Evolutionary conservation across 176 grass and related monocot species (phyloP).

Genomic region (Echinochloa phyllopogon): DNA sequence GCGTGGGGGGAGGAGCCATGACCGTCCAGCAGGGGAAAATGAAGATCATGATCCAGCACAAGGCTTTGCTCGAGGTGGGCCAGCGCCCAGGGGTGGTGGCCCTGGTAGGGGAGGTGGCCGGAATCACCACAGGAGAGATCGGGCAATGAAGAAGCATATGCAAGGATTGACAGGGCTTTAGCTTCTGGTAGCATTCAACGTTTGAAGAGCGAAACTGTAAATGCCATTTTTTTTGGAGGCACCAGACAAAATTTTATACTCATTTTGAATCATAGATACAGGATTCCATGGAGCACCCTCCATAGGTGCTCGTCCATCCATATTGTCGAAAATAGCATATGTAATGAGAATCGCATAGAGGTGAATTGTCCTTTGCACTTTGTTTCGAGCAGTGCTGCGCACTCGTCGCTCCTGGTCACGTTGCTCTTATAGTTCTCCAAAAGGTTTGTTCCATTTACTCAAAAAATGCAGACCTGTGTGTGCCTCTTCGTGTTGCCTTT

Average conservation of each 20-base stretch:
- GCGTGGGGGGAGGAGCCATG: conserved; percentile 47
- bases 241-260: not conserved
- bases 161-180: conserved; percentile 65
- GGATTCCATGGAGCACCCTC: not conserved
- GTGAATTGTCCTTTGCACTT: not conserved
- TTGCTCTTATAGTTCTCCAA: not conserved
- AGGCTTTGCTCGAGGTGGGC: conserved; percentile 44
- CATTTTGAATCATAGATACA: conserved; percentile 5
- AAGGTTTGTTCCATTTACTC: not conserved
- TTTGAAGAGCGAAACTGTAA: conserved; percentile 36
- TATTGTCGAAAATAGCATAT: not conserved
- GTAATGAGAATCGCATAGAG: not conserved
- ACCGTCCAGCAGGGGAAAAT: conserved; percentile 30
- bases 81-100: conserved; percentile 44
- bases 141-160: conserved; percentile 80
- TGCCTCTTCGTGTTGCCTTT: no score
- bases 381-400: not conserved
- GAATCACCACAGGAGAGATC: conserved; percentile 70
- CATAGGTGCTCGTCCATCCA: not conserved
- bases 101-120: conserved; percentile 62
- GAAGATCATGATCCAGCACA: conserved; percentile 35
- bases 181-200: not conserved
- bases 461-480: not conserved
- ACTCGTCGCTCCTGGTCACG: not conserved
- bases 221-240: conserved; percentile 38